These are phyloP conservation scores for Ophiostoma quercus DNA, from an alignment of 2,329 filamentous ascomycete species.

Conservation along the genomic window DNA sequence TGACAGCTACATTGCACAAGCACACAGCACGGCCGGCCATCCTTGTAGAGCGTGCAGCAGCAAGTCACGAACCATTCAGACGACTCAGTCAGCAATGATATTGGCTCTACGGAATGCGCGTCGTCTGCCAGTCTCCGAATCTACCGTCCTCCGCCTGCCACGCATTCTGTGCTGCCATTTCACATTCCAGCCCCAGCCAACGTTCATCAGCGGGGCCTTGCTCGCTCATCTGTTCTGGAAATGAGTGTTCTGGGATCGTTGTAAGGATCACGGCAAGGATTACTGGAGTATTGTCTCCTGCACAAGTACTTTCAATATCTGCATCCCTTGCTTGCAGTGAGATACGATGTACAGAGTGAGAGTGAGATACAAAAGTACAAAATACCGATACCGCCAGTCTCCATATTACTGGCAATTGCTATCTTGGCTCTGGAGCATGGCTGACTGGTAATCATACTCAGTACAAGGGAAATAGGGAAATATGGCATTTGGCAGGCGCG, in stretches of 20 bases:
- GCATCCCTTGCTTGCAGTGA: constrained; percentile 8
- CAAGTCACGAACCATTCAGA: neutral
- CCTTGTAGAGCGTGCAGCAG: neutral
- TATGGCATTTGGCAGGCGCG: neutral
- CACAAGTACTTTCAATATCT: neutral
- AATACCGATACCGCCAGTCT: neutral
- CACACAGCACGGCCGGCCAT: neutral
- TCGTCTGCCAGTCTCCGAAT: neutral
- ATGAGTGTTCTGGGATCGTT: constrained; percentile 4
- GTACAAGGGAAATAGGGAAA: neutral
- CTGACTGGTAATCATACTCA: neutral
- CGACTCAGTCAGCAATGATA: constrained; percentile 2
- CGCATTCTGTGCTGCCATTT: neutral
- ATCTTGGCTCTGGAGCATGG: neutral
- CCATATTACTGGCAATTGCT: neutral
- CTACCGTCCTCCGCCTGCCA: no score
- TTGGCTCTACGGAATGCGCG: neutral
- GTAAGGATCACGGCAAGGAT: neutral
- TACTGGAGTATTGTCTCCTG: neutral
- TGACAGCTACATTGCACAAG: constrained; percentile 11
- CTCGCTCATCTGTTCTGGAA: neutral
- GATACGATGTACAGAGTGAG: neutral
- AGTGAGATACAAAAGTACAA: neutral
- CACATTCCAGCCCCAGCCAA: neutral
- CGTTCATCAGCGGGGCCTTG: neutral